phyloP scores from a whole-genome alignment of 2,329 filamentous ascomycete genomes.

The Aspergillus intermedius region DNA sequence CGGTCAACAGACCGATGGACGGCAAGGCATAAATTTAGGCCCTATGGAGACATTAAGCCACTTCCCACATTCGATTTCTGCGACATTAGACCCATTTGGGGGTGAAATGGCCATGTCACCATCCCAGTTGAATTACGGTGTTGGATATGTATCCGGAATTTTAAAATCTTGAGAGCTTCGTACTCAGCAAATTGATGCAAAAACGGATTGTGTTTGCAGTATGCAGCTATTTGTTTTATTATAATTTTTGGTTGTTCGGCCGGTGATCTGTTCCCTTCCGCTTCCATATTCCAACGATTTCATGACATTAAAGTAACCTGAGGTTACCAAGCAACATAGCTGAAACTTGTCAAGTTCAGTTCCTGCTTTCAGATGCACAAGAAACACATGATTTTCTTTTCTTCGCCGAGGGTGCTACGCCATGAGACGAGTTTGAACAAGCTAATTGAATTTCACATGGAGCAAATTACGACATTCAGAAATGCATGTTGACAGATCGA shows the following conservation, averaged over 20 bases:
- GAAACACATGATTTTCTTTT: no score
- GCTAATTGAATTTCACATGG: no score
- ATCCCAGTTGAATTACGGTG: conserved; percentile 23
- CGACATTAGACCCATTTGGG: conserved; percentile 24
- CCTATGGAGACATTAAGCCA: conserved; percentile 12
- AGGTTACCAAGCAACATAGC: no score
- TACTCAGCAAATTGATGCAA: no score
- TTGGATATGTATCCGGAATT: conserved; percentile 19
- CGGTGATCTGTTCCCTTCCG: not conserved
- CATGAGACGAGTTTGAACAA: no score
- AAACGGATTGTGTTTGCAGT: no score
- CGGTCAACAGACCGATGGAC: conserved; percentile 17
- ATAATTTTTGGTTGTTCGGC: not conserved
- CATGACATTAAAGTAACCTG: no score
- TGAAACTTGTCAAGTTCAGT: no score
- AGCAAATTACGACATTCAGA: not conserved
- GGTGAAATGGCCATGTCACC: conserved; percentile 23
- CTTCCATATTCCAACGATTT: no score
- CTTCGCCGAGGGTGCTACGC: no score
- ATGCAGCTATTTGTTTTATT: not conserved
- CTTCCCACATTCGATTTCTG: conserved; percentile 20
- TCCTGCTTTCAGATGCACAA: no score
- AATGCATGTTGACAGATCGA: not conserved
- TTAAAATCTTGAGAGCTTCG: not conserved
- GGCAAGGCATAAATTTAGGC: conserved; percentile 14